Conservation (phyloP, 2,329 filamentous ascomycete species). For the Coniochaeta sp. region DNA sequence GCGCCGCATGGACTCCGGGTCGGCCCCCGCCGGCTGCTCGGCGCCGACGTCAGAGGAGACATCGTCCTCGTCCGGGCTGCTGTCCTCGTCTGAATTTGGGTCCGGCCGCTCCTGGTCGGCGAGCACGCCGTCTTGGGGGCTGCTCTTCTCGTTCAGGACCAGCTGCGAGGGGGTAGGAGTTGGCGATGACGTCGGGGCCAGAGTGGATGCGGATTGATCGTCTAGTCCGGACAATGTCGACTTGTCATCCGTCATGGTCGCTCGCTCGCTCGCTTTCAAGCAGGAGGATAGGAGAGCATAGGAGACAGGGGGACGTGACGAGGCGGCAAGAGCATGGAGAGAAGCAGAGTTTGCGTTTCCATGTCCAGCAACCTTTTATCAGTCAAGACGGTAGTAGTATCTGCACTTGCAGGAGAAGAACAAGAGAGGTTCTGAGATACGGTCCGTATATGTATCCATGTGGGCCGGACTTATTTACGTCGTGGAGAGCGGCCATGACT, state of each 20-base stretch:
- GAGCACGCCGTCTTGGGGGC: not conserved
- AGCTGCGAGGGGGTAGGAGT: not conserved
- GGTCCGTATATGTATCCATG: not conserved
- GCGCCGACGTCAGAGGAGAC: not conserved
- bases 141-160: not conserved
- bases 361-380: not conserved
- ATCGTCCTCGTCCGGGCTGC: not conserved
- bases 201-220: not conserved
- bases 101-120: not conserved
- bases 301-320: not conserved
- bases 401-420: not conserved
- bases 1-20: constrained; percentile 24
- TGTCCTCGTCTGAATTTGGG: not conserved
- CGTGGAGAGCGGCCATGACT: too few relatives aligned
- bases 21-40: not conserved
- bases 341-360: not conserved
- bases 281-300: not conserved
- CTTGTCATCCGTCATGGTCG: not conserved
- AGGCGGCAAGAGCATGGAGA: not conserved
- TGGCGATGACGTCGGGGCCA: not conserved
- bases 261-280: not conserved
- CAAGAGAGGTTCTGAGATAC: not conserved
- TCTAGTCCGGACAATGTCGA: not conserved
- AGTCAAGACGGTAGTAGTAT: not conserved
- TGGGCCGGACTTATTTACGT: not conserved